Evolutionary conservation across 2,329 filamentous ascomycete genomes (phyloP), one percentile per base, ranked within the genome.

Genomic region (Pyrenochaeta sp.): DNA sequence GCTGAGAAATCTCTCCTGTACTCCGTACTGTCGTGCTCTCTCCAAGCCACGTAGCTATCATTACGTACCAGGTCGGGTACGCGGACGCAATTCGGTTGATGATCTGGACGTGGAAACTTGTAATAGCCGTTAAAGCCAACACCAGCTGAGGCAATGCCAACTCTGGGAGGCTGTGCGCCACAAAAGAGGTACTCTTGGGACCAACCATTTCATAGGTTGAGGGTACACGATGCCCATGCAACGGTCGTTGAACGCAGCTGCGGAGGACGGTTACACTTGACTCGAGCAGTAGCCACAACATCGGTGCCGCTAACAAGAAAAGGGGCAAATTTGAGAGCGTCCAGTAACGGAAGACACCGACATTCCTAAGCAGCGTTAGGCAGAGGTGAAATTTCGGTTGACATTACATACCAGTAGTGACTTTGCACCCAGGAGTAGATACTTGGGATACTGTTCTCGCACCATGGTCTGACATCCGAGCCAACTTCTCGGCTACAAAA

Each of bases 291-390:
- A 97, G 75, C 36, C 80, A 80, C 50, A 97, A 81, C 83, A 94
- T 90, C 1, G 95, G 95, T 0, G 86, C 78, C 1, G 93, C 93
- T 10, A 99, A 84, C 24, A 93, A 69, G 78, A 99, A 99, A 1
- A 99, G 84, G 0, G 95, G 95, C 9, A 95, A 73, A 72, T 99
- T 97, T 5, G 90, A 87, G 0, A 90, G 63, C 0, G 89, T 96
- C 95, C 95, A 99, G 80, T 99, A 99, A 58, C 86, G 86, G 50
- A 98, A 84, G 66, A 96, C 90, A 0, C 95, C 95, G 51, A 91
- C 88, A 69, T 94, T 89, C 95, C 93, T 97, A 50, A 2, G n/a
- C 52, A 28, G 28, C 13, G 50, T 69, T 44, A 67, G 50, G 47
- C n/a, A 44, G 45, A 40, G 28, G 30, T n/a, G 22, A 40, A 13